These are phyloP conservation scores for Myriosclerotinia duriaeana DNA, from an alignment of 2,329 filamentous ascomycete species.

Conservation along the genomic window DNA sequence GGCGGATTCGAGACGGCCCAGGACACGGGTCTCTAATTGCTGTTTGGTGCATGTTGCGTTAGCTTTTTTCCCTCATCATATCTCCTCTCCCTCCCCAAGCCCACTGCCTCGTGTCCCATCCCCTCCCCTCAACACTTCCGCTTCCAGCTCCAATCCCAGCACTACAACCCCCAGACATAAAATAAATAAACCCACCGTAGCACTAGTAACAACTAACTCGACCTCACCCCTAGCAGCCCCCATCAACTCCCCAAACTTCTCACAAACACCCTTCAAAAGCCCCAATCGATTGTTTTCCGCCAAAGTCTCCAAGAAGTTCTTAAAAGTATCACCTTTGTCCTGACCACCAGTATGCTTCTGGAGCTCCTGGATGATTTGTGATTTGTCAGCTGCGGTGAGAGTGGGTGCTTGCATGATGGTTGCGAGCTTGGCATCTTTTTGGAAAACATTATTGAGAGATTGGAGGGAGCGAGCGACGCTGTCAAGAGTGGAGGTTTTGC, in stretches of 20 bases:
- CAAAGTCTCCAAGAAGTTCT: slow-evolving; percentile 88
- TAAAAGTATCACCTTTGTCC: slow-evolving; percentile 75
- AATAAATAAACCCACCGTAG: slow-evolving; percentile 62
- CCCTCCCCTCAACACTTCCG: not conserved
- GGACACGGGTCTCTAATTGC: slow-evolving; percentile 83
- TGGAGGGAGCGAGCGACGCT: slow-evolving; percentile 77
- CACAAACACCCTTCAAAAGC: slow-evolving; percentile 75
- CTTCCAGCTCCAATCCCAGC: not conserved
- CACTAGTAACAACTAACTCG: slow-evolving; percentile 87
- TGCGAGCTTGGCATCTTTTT: slow-evolving; percentile 79
- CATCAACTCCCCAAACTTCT: slow-evolving; percentile 87
- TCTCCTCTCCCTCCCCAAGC: not conserved
- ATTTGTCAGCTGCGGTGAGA: slow-evolving; percentile 76
- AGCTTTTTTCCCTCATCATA: slow-evolving; percentile 20
- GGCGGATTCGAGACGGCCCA: slow-evolving; percentile 81
- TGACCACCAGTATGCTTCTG: slow-evolving; percentile 72
- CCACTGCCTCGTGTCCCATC: not conserved
- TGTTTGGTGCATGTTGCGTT: slow-evolving; percentile 41
- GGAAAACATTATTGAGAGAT: slow-evolving; percentile 68
- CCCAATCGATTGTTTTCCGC: slow-evolving; percentile 96
- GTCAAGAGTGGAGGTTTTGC: slow-evolving; percentile 84
- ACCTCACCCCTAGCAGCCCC: slow-evolving; percentile 88
- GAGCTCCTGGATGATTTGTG: slow-evolving; percentile 81
- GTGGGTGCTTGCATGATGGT: slow-evolving; percentile 77
- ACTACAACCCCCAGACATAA: not conserved